Evolutionary conservation across 2,329 filamentous ascomycete species (phyloP), one percentile per base, ranked within the genome.

Genomic region (Ophiostoma novo-ulmi): DNA sequence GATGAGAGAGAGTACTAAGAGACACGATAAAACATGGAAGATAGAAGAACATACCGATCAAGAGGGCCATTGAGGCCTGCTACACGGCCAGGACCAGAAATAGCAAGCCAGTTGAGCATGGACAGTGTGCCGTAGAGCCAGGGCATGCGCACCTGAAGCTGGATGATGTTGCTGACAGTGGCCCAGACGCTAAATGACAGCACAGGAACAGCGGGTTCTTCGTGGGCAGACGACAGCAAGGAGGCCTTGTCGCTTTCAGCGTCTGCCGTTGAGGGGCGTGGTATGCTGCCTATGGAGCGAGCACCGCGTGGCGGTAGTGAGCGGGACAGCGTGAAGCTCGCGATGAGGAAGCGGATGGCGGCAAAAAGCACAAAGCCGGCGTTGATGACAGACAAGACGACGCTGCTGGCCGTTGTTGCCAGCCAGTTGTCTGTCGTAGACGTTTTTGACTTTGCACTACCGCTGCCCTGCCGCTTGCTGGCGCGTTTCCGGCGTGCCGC

Each of bases 81-180:
- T 74, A 97, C 80, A 80, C 81, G 86, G 76, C 93, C 91, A 74
- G 92, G 92, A 35, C 93, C 92, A 76, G 84, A 83, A 77, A 94
- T 81, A 76, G 89, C 85, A 75, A 88, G 84, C 84, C 91, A 89
- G 80, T 95, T 92, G 75, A 90, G 79, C 80, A 97, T 86, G 71
- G 91, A 91, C 72, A 95, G 79, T 75, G 87, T 82, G 77, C 92
- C 92, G 77, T 85, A 85, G 71, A 97, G 85, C 94, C 94, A 98
- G 74, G 94, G 94, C 93, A 97, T 97, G 80, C 93, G 91, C 74
- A 83, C 80, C 75, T 90, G 85, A 77, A 97, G 80, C 82, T 93
- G 89, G 75, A 93, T 81, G 73, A 97, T 80, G 78, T 88, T 89
- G 73, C 88, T 89, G 71, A 90, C 79, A 80, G 91, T 92, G 76